Percentiles rank a stretch among this genome's conserved stretches.
phyloP scores from a whole-genome alignment of 257 asterid genomes.

The Solanum gracilifrons region DNA sequence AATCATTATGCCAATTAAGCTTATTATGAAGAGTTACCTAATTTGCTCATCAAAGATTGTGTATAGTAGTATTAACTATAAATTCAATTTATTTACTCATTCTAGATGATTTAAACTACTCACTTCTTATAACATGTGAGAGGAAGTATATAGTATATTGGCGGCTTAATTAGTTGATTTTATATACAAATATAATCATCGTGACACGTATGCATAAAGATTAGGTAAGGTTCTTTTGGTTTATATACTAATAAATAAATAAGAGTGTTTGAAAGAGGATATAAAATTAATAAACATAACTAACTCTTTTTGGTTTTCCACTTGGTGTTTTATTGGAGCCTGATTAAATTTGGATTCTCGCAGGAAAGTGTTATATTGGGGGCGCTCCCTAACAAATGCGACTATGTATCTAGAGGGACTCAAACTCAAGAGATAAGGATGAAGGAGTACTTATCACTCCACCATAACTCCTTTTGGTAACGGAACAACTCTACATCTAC shows the following conservation, averaged over 20 bases:
- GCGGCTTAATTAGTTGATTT: background rate
- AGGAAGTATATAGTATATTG: background rate
- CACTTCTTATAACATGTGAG: background rate
- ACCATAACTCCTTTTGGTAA: background rate
- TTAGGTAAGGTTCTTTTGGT: background rate
- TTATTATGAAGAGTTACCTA: background rate
- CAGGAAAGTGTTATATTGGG: rapidly evolving
- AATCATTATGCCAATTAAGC: background rate
- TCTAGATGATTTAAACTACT: background rate
- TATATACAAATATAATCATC: background rate
- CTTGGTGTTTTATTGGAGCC: too few relatives aligned
- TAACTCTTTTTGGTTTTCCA: background rate
- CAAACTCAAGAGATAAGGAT: background rate
- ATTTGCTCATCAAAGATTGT: background rate
- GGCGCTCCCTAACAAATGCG: rapidly evolving
- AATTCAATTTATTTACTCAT: background rate
- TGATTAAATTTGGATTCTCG: too few relatives aligned
- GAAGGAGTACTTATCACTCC: rapidly evolving
- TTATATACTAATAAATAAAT: too few relatives aligned
- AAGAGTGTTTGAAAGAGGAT: background rate
- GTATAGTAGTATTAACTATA: background rate
- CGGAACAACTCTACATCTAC: background rate
- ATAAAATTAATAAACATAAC: too few relatives aligned
- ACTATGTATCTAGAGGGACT: too few relatives aligned
- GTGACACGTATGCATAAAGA: background rate